A percentile compares a stretch with the other conserved stretches of the same genome.
phyloP scores from a whole-genome alignment of 1,284 basidiomycete genomes.

The Ustilago hordei region DNA sequence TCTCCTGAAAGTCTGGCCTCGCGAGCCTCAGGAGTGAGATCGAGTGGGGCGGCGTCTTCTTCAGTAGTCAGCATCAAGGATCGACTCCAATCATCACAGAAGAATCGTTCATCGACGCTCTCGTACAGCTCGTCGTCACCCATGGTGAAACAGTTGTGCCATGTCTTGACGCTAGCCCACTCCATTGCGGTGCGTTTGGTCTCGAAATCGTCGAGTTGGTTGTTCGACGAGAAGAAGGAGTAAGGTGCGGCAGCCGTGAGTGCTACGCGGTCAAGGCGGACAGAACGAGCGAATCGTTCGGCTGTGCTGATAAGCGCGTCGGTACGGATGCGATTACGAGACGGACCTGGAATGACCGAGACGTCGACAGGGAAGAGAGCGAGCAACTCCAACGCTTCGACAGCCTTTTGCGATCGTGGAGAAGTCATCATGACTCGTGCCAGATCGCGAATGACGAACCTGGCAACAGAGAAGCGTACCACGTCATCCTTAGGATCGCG shows the following conservation, averaged over 20 bases:
- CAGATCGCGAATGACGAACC: slow-evolving; percentile 39
- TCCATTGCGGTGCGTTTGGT: slow-evolving; percentile 37
- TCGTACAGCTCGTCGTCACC: slow-evolving; percentile 50
- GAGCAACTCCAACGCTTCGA: slow-evolving; percentile 41
- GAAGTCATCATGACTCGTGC: slow-evolving; percentile 44
- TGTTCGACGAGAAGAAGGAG: slow-evolving; percentile 28
- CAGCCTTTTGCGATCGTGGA: slow-evolving; percentile 31
- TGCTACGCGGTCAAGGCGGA: slow-evolving; percentile 43
- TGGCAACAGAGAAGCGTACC: slow-evolving; percentile 31
- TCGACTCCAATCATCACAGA: slow-evolving; percentile 37
- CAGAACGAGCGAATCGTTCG: slow-evolving; percentile 36
- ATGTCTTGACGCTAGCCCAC: slow-evolving; percentile 47
- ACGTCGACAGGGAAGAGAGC: slow-evolving; percentile 48
- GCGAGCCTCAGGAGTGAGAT: not conserved
- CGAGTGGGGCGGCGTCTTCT: not conserved
- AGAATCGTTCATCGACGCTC: slow-evolving; percentile 34
- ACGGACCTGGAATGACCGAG: slow-evolving; percentile 39
- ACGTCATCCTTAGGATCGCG: slow-evolving; percentile 44
- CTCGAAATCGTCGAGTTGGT: slow-evolving; percentile 36
- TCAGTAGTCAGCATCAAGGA: slow-evolving; percentile 20
- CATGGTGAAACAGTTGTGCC: slow-evolving; percentile 40
- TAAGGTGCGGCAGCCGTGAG: slow-evolving; percentile 38
- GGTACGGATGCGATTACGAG: slow-evolving; percentile 39
- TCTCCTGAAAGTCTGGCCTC: not conserved
- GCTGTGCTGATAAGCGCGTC: slow-evolving; percentile 36